A percentile compares a stretch with the other conserved stretches of the same genome.
Conservation (phyloP, 805 yeast species). For the Yarrowia divulgata region DNA sequence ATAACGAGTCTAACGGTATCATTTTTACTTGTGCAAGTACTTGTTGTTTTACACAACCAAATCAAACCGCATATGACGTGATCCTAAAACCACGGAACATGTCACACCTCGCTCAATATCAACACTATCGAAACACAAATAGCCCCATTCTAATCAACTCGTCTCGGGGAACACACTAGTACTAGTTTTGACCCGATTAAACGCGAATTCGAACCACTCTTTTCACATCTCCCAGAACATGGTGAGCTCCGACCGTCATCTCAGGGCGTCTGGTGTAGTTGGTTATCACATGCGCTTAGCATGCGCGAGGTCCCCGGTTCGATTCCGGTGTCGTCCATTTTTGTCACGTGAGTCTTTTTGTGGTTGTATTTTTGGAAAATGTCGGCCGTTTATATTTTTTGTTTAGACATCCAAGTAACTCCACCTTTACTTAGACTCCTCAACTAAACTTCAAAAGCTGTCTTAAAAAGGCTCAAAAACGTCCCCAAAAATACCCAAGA, state of each 20-base stretch:
- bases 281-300: slow-evolving; percentile 31
- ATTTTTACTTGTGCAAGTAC: too few relatives aligned
- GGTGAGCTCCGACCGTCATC: slow-evolving; percentile 1
- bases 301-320: slow-evolving; percentile 30
- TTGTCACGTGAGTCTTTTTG: slow-evolving; percentile 4
- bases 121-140: too few relatives aligned
- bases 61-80: too few relatives aligned
- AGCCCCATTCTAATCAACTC: not conserved
- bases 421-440: not conserved
- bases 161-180: not conserved
- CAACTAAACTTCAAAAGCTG: not conserved
- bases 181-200: not conserved
- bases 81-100: too few relatives aligned
- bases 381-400: not conserved
- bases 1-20: too few relatives aligned
- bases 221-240: not conserved
- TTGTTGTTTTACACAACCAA: too few relatives aligned
- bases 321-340: slow-evolving; percentile 24
- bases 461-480: not conserved
- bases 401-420: not conserved
- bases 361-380: not conserved
- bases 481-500: too few relatives aligned
- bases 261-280: slow-evolving; percentile 23
- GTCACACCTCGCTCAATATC: too few relatives aligned
- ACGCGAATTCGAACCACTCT: not conserved